Base-by-base conservation (phyloP, 2,329 filamentous ascomycete genomes). In the Aspergillus fructus region DNA sequence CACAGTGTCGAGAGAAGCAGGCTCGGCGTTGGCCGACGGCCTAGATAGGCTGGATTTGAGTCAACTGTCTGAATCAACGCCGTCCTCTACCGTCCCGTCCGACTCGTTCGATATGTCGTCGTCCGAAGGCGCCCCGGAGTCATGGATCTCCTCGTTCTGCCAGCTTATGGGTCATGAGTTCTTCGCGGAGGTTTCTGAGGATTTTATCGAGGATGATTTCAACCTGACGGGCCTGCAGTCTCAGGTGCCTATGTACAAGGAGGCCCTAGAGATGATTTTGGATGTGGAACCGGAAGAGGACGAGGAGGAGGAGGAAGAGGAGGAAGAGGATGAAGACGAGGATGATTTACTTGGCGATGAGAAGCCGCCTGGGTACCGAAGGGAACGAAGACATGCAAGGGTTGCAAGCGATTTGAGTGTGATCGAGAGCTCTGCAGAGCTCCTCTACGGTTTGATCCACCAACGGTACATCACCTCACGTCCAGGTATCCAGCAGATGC, bases 151-250 rank as follows among this genome's bases (percentile, higher is more conserved):
- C 62, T 96, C 93, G 58, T 99, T 97, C 76, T 99, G 94, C 81
- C 92, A 91, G 40, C 82, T 97, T 46, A 85, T 97, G 59, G 94
- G 94, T 61, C 94, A 99, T 74, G 94, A 99, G 77, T 99, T 97
- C 79, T 99, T 99, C 76, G 94, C 94, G 62, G 94, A 99, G 80
- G 93, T 99, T 50, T 94, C 91, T 46, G 94, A 99, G 78, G 94
- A 99, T 71, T 99, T 99, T 69, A 97, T 99, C 72, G 94, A 99
- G 76, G 94, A 99, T 86, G 94, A 99, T 76, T 99, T 99, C 83
- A 99, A 99, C 77, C 82, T 99, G 64, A 99, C 94, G 1, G 94
- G 94, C 49, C 82, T 99, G 69, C 92, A 96, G 76, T 90, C 88
- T 59, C 93, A 97, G 78, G 94, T 99, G 52, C 89, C 91, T 63